These are phyloP conservation scores for Calophaca sinica DNA, from an alignment of 306 rosid species.

Conservation along the genomic window DNA sequence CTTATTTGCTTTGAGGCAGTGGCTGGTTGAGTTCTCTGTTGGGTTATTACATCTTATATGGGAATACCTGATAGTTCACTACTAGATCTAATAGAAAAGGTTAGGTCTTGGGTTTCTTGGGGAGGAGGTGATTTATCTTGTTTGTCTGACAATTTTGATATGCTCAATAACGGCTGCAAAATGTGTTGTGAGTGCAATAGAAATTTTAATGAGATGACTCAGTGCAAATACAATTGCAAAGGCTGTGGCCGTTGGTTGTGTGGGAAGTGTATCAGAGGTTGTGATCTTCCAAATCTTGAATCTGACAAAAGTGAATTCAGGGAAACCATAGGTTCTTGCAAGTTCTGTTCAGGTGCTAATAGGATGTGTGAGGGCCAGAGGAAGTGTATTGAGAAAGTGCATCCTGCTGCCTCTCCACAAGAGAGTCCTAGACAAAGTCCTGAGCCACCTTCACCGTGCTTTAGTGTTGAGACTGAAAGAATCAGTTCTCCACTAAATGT, in stretches of 20 bases:
- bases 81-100: slow-evolving; percentile 71
- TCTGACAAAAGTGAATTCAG: slow-evolving; percentile 49
- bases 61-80: slow-evolving; percentile 91
- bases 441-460: slow-evolving; percentile 74
- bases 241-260: slow-evolving; percentile 79
- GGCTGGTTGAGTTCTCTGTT: slow-evolving; percentile 52
- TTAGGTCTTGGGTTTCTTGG: slow-evolving; percentile 74
- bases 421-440: slow-evolving; percentile 82
- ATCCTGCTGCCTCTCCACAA: slow-evolving; percentile 86
- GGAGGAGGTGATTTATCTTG: slow-evolving; percentile 50
- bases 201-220: slow-evolving; percentile 45
- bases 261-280: slow-evolving; percentile 65
- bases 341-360: slow-evolving; percentile 63
- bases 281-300: slow-evolving; percentile 55
- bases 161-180: slow-evolving; percentile 56
- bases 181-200: slow-evolving; percentile 77
- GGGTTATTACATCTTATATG: slow-evolving; percentile 70
- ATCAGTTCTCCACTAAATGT: slow-evolving; percentile 52
- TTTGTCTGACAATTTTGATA: slow-evolving; percentile 58
- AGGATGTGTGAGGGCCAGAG: slow-evolving; percentile 54
- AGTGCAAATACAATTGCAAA: slow-evolving; percentile 62
- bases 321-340: slow-evolving; percentile 59
- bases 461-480: slow-evolving; percentile 60
- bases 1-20: slow-evolving; percentile 44
- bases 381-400: slow-evolving; percentile 71